These are phyloP conservation scores for Neopestalotiopsis sp. DNA, from an alignment of 2,329 filamentous ascomycete species.

Conservation along the genomic window DNA sequence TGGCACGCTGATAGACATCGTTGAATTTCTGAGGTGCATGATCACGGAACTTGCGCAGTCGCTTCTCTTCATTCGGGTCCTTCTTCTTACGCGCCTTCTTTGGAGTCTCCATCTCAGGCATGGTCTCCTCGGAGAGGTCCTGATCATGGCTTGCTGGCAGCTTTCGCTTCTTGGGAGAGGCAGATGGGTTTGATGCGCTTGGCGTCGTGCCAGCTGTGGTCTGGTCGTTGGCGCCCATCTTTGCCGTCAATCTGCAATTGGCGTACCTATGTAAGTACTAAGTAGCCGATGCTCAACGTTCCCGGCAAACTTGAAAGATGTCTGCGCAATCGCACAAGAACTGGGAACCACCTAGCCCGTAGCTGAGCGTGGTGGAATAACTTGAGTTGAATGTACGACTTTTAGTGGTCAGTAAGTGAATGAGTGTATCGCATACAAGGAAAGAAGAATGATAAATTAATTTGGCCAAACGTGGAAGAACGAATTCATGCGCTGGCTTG, in stretches of 20 bases:
- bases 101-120: constrained; percentile 4
- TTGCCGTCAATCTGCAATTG: not conserved
- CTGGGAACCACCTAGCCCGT: no score
- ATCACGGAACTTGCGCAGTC: constrained; percentile 17
- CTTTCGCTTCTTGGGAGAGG: constrained; percentile 3
- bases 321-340: no score
- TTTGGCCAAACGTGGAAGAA: no score
- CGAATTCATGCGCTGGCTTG: no score
- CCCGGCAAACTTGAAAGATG: no score
- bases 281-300: no score
- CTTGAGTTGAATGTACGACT: no score
- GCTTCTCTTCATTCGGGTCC: constrained; percentile 21
- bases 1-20: constrained; percentile 14
- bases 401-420: no score
- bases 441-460: no score
- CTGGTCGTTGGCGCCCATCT: not conserved
- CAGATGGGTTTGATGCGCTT: not conserved
- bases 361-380: no score
- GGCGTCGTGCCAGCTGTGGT: not conserved
- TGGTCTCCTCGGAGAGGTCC: not conserved
- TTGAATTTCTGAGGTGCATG: constrained; percentile 9
- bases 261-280: no score
- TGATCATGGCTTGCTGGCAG: not conserved
- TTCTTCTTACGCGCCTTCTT: constrained; percentile 16
- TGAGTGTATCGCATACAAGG: no score